A percentile compares a stretch with the other conserved stretches of the same genome.
phyloP scores from a whole-genome alignment of 164 flowering plant species.

The Tinospora cordifolia region DNA sequence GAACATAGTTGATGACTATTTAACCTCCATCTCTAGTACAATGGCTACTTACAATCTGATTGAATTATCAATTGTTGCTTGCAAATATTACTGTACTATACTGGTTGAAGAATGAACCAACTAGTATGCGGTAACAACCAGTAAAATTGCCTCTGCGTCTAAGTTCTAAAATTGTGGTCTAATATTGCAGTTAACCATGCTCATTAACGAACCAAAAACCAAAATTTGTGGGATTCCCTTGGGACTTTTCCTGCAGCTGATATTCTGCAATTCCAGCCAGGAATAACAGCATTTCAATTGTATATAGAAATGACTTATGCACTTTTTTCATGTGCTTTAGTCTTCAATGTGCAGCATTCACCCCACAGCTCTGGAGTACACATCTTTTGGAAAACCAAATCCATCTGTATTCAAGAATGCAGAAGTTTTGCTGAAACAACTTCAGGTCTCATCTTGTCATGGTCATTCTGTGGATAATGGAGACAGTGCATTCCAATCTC shows the following conservation, averaged over 20 bases:
- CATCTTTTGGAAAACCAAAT: slow-evolving; percentile 76
- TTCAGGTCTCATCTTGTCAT: slow-evolving; percentile 15
- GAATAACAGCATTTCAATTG: neutral
- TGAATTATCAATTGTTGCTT: too few relatives aligned
- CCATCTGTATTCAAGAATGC: slow-evolving; percentile 78
- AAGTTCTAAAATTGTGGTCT: too few relatives aligned
- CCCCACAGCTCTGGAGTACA: slow-evolving; percentile 45
- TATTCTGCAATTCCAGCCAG: neutral
- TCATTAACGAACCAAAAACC: neutral
- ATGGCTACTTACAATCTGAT: too few relatives aligned
- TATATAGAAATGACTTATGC: neutral
- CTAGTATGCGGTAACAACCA: too few relatives aligned
- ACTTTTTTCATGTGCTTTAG: neutral
- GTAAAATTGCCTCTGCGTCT: too few relatives aligned
- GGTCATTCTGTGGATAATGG: slow-evolving; percentile 6
- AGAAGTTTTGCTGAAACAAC: slow-evolving; percentile 41
- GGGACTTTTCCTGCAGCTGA: neutral
- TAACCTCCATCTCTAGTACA: neutral
- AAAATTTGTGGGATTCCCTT: neutral
- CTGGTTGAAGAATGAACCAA: too few relatives aligned
- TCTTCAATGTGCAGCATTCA: slow-evolving; percentile 48
- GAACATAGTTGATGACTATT: neutral
- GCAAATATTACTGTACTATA: too few relatives aligned
- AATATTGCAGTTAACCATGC: neutral
- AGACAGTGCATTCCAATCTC: slow-evolving; percentile 20